Evolutionary conservation across 805 yeast species (phyloP).

Genomic region (Wilhelminamyces savonicus): DNA sequence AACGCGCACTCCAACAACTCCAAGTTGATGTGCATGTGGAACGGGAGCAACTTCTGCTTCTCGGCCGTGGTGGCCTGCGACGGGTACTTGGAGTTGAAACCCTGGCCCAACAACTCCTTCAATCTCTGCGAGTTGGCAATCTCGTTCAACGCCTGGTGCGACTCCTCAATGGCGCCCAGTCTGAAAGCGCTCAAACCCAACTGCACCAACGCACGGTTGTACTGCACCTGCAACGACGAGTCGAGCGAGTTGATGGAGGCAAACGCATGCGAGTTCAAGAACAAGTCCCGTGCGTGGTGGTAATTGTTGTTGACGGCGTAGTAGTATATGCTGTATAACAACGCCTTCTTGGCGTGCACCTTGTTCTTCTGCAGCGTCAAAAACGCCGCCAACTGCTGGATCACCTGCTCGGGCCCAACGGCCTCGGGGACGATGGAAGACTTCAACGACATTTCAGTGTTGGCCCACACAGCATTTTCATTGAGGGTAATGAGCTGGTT

Average conservation of each 20-base stretch:
- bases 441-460: conserved; percentile 23
- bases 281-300: conserved; percentile 79
- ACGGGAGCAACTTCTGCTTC: conserved; percentile 82
- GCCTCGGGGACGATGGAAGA: conserved; percentile 27
- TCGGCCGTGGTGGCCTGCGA: conserved; percentile 53
- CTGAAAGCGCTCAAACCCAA: conserved; percentile 95
- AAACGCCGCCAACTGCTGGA: conserved; percentile 59
- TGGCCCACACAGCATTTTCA: conserved; percentile 74
- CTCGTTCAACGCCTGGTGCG: conserved; percentile 83
- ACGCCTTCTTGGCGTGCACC: conserved; percentile 73
- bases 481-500: conserved; percentile 58
- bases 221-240: conserved; percentile 79
- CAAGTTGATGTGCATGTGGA: conserved; percentile 96
- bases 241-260: conserved; percentile 79
- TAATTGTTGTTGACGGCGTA: conserved; percentile 85
- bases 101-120: conserved; percentile 93
- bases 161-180: conserved; percentile 74
- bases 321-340: conserved; percentile 81
- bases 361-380: conserved; percentile 64
- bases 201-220: conserved; percentile 93
- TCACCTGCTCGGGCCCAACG: conserved; percentile 37
- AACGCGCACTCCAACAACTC: conserved; percentile 93
- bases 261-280: conserved; percentile 81
- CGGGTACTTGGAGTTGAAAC: conserved; percentile 61
- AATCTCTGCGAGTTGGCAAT: conserved; percentile 79